Percentiles rank a stretch among this genome's conserved stretches.
These are phyloP conservation scores for Globisporangium echinulatum DNA, from an alignment of 352 stramenopile genomes.

Conservation along the genomic window DNA sequence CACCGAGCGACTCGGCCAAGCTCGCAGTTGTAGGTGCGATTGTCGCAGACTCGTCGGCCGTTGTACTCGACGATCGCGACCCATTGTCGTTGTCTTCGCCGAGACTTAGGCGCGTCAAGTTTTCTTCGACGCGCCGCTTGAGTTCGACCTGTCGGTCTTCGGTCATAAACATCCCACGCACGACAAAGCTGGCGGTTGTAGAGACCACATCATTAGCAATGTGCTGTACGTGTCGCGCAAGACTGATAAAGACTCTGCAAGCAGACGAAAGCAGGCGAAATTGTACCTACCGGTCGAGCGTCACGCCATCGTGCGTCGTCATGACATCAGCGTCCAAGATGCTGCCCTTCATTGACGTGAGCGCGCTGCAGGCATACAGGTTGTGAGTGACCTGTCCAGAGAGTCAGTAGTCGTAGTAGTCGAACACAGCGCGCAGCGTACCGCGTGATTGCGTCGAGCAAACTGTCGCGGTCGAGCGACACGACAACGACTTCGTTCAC, in stretches of 20 bases:
- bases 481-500: constrained; percentile 82
- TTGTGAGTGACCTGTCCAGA: no score
- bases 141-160: constrained; percentile 70
- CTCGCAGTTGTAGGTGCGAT: constrained; percentile 19
- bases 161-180: constrained; percentile 76
- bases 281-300: constrained; percentile 40
- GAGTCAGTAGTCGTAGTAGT: no score
- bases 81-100: constrained; percentile 20
- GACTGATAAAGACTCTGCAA: background rate
- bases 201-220: no score
- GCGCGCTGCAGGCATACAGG: constrained; percentile 18
- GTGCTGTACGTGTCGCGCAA: no score
- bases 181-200: constrained; percentile 48
- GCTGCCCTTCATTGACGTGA: constrained; percentile 81
- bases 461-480: constrained; percentile 66
- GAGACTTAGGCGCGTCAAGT: constrained; percentile 55
- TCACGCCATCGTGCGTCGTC: constrained; percentile 73
- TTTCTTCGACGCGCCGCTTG: constrained; percentile 65
- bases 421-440: constrained; percentile 1
- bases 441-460: constrained; percentile 74
- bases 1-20: constrained; percentile 62
- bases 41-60: no score
- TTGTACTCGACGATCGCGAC: background rate
- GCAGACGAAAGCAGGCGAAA: background rate
- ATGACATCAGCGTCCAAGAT: constrained; percentile 85